Conservation (phyloP, 192 early-diverging fungal species). For the Kappamyces sp. region DNA sequence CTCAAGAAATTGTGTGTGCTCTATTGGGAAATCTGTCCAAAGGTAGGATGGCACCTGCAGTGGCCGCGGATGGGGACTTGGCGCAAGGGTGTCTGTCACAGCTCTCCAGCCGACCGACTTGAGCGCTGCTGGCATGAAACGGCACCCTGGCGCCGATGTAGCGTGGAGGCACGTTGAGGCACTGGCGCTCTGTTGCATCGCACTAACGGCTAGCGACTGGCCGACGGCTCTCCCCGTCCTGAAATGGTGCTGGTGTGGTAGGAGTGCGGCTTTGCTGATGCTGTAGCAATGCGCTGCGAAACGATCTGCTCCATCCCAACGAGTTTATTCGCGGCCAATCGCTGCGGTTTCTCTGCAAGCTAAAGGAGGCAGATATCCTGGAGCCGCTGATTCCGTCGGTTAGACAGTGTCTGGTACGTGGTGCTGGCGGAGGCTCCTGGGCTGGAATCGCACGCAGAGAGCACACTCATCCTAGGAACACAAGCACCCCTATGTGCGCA, state of each 20-base stretch:
- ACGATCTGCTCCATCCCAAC: conserved; percentile 97
- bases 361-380: conserved; percentile 88
- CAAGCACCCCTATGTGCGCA: conserved; percentile 94
- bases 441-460: conserved; percentile 7
- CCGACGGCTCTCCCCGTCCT: conserved; percentile 5
- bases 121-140: not conserved
- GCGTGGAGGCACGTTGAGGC: conserved; percentile 66
- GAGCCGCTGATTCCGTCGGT: conserved; percentile 90
- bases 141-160: conserved; percentile 61
- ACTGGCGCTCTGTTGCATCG: not conserved
- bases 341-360: conserved; percentile 90
- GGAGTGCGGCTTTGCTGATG: conserved; percentile 6
- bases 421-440: not conserved
- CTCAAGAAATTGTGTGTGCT: conserved; percentile 95
- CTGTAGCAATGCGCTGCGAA: conserved; percentile 80
- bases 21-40: conserved; percentile 98
- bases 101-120: not conserved
- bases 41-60: conserved; percentile 27
- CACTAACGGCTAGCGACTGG: conserved; percentile 31
- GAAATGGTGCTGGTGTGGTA: conserved; percentile 91
- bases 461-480: conserved; percentile 60
- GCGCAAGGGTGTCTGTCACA: not conserved
- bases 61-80: not conserved
- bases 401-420: conserved; percentile 70
- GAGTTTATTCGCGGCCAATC: conserved; percentile 95